Percentiles rank a stretch among this genome's conserved stretches.
Conservation (phyloP, 2,329 filamentous ascomycete species). For the Hypoxylon sp. region DNA sequence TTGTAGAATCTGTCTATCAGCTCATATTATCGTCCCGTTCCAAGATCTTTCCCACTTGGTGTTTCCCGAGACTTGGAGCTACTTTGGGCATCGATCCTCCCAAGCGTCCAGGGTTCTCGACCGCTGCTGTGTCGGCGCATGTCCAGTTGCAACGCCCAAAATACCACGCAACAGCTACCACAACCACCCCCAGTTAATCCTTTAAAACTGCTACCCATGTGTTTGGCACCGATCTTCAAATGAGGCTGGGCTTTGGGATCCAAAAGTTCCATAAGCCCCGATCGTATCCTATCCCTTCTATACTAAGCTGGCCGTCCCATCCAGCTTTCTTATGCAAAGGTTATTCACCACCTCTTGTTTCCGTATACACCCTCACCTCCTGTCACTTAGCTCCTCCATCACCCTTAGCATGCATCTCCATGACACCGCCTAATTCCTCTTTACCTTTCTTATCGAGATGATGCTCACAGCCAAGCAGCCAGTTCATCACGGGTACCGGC, state of each 20-base stretch:
- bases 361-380: slow-evolving; percentile 35
- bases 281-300: slow-evolving; percentile 53
- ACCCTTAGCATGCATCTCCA: slow-evolving; percentile 48
- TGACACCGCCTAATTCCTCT: slow-evolving; percentile 47
- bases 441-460: slow-evolving; percentile 57
- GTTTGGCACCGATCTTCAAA: slow-evolving; percentile 56
- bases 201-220: slow-evolving; percentile 55
- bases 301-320: slow-evolving; percentile 58
- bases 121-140: slow-evolving; percentile 53
- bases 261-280: slow-evolving; percentile 57
- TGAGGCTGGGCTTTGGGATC: slow-evolving; percentile 56
- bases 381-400: slow-evolving; percentile 41
- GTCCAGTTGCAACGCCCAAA: slow-evolving; percentile 52
- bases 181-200: slow-evolving; percentile 49
- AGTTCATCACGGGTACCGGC: slow-evolving; percentile 71
- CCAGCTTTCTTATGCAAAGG: slow-evolving; percentile 59
- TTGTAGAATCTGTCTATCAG: slow-evolving; percentile 53
- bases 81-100: slow-evolving; percentile 46
- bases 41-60: slow-evolving; percentile 51
- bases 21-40: slow-evolving; percentile 54
- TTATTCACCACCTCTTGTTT: slow-evolving; percentile 55
- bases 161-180: slow-evolving; percentile 50
- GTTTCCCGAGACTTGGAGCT: slow-evolving; percentile 50
- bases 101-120: slow-evolving; percentile 49
- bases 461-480: slow-evolving; percentile 76